Conservation (phyloP, 148 eudicot species). For the Fagopyrum tataricum region DNA sequence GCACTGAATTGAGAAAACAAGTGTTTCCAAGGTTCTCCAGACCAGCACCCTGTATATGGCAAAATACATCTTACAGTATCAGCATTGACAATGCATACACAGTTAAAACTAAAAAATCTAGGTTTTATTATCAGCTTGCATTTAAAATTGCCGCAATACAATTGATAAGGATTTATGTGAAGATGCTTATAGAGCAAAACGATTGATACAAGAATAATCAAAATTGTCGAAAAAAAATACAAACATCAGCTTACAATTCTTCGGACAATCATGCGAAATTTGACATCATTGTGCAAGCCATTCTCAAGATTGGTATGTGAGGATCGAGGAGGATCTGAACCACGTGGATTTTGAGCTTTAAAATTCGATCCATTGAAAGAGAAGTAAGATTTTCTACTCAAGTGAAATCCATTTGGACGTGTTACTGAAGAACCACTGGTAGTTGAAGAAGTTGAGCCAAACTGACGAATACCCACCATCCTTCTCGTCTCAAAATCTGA, state of each 20-base stretch:
- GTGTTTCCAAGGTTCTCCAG: conserved; percentile 88
- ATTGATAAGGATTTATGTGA: background rate
- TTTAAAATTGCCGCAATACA: background rate
- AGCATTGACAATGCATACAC: background rate
- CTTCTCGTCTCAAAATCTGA: background rate
- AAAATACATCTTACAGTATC: background rate
- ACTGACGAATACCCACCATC: conserved; percentile 4
- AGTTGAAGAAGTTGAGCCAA: conserved; percentile 4
- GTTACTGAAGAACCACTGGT: conserved; percentile 6
- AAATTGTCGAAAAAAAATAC: background rate
- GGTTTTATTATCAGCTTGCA: background rate
- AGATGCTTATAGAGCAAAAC: background rate
- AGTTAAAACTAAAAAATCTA: background rate
- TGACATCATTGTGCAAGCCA: conserved; percentile 11
- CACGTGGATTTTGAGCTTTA: background rate
- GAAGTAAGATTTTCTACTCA: conserved; percentile 4
- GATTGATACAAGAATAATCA: background rate
- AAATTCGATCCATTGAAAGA: conserved; percentile 10
- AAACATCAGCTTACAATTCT: conserved; percentile 8
- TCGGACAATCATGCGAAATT: conserved; percentile 13
- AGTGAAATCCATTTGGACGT: conserved; percentile 2
- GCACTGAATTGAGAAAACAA: conserved; percentile 83
- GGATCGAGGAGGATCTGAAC: conserved; percentile 7
- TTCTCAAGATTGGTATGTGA: conserved; percentile 7
- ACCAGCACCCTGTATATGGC: conserved; percentile 69